Percentiles rank a stretch among this genome's conserved stretches.
phyloP scores from a whole-genome alignment of 768 basidiomycete genomes.

The Podaxis sp. region DNA sequence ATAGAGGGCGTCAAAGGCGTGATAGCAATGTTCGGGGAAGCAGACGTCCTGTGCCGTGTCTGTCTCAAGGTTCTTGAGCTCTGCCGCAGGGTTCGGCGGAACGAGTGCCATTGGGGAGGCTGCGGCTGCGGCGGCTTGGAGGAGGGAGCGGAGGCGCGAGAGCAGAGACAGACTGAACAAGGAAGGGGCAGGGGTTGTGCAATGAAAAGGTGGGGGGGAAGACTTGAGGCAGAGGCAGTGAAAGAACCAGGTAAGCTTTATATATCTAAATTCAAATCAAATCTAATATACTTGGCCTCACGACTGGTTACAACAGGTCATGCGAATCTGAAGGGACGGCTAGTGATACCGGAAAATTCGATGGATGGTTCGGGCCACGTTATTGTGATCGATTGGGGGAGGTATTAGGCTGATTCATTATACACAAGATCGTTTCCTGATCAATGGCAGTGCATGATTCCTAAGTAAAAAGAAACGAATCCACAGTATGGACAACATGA shows the following conservation, averaged over 20 bases:
- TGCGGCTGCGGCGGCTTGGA: slow-evolving; percentile 16
- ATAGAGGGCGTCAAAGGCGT: slow-evolving; percentile 80
- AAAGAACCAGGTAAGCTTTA: slow-evolving; percentile 16
- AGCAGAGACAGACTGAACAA: slow-evolving; percentile 13
- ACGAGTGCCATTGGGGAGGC: slow-evolving; percentile 52
- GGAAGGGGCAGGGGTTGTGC: not conserved
- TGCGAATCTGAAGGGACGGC: not conserved
- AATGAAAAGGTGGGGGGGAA: not conserved
- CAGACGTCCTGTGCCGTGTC: slow-evolving; percentile 47
- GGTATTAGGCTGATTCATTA: not conserved
- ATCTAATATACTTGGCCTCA: no score
- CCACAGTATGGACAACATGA: not conserved
- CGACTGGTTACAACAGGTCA: not conserved
- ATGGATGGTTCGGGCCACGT: not conserved
- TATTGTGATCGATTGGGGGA: slow-evolving; percentile 7
- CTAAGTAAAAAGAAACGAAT: slow-evolving; percentile 9
- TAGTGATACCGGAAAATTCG: not conserved
- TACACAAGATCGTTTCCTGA: not conserved
- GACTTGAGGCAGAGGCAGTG: slow-evolving; percentile 1
- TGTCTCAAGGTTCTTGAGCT: slow-evolving; percentile 27
- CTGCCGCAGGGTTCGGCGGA: slow-evolving; percentile 49
- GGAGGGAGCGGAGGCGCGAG: slow-evolving; percentile 14
- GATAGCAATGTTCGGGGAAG: slow-evolving; percentile 73
- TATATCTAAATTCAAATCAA: slow-evolving; percentile 9
- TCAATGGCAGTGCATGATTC: slow-evolving; percentile 11